Percentiles rank a stretch among this genome's conserved stretches.
These are phyloP conservation scores for Chaetomium fimeti DNA, from an alignment of 495 filamentous ascomycete species.

Conservation along the genomic window DNA sequence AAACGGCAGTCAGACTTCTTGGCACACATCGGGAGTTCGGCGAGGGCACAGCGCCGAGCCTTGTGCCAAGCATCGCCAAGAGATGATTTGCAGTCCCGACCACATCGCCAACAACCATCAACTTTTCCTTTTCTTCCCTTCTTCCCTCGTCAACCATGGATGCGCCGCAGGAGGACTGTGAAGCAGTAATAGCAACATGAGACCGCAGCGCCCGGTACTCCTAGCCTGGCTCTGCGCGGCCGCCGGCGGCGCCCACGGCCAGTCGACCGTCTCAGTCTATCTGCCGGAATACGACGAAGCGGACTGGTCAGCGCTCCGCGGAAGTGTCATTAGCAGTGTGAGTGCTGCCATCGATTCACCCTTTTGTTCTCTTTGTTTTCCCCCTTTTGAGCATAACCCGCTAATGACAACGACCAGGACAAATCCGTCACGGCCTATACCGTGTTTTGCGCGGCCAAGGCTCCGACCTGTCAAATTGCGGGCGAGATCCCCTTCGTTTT, in stretches of 20 bases:
- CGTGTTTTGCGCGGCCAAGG: constrained; percentile 41
- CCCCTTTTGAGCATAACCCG: background rate
- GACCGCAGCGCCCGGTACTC: constrained; percentile 6
- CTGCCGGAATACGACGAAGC: constrained; percentile 34
- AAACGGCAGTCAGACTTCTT: constrained; percentile 7
- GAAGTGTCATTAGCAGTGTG: constrained; percentile 42
- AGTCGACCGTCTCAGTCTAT: constrained; percentile 39
- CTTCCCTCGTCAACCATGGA: constrained; percentile 4
- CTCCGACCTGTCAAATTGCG: constrained; percentile 29
- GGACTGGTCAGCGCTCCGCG: constrained; percentile 38
- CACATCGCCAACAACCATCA: constrained; percentile 5
- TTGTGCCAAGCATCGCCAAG: constrained; percentile 18
- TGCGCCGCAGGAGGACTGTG: background rate
- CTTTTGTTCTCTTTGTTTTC: background rate
- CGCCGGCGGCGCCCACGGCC: constrained; percentile 18
- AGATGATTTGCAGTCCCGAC: constrained; percentile 9
- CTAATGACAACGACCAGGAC: constrained; percentile 28
- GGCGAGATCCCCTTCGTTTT: constrained; percentile 42
- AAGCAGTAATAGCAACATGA: constrained; percentile 11
- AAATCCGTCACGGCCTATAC: constrained; percentile 39
- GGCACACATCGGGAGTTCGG: background rate
- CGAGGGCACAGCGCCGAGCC: constrained; percentile 13
- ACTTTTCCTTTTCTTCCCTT: constrained; percentile 1
- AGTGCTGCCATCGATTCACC: constrained; percentile 7
- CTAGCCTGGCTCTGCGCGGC: constrained; percentile 16